Evolutionary conservation across 2,329 filamentous ascomycete genomes (phyloP).

Genomic region (Diaporthe australafricana): DNA sequence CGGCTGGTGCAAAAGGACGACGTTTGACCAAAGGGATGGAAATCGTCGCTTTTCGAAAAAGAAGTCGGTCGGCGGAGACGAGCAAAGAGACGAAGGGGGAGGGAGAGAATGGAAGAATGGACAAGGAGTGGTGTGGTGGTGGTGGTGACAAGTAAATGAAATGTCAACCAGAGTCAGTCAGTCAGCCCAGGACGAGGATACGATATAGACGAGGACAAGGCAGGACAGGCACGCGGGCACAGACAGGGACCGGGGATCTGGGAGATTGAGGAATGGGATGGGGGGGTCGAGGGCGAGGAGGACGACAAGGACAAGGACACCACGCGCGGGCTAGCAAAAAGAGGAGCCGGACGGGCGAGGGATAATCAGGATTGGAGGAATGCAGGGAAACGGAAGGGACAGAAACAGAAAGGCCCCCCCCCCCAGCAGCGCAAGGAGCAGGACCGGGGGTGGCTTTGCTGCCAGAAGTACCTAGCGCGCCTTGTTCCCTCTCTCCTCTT

Average conservation of each 20-base stretch:
- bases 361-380: constrained; percentile 34
- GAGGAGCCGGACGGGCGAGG: constrained; percentile 29
- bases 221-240: constrained; percentile 37
- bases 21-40: constrained; percentile 40
- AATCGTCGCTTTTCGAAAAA: constrained; percentile 35
- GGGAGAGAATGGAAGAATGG: constrained; percentile 36
- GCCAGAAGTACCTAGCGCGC: constrained; percentile 28
- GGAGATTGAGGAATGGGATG: constrained; percentile 33
- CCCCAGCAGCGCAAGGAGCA: background rate
- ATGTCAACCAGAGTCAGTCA: constrained; percentile 32
- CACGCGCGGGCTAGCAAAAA: constrained; percentile 16
- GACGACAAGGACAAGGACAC: constrained; percentile 21
- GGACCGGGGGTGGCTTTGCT: constrained; percentile 31
- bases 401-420: constrained; percentile 35
- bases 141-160: constrained; percentile 35
- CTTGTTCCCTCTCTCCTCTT: background rate
- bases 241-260: constrained; percentile 35
- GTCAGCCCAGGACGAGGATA: constrained; percentile 25
- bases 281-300: constrained; percentile 14
- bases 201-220: constrained; percentile 27
- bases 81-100: constrained; percentile 37
- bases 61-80: constrained; percentile 34
- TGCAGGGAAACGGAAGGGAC: constrained; percentile 34
- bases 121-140: constrained; percentile 11
- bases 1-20: constrained; percentile 38